Evolutionary conservation across 2,329 filamentous ascomycete species (phyloP), one percentile per base, ranked within the genome.

Genomic region (Cryphonectria carpinicola): DNA sequence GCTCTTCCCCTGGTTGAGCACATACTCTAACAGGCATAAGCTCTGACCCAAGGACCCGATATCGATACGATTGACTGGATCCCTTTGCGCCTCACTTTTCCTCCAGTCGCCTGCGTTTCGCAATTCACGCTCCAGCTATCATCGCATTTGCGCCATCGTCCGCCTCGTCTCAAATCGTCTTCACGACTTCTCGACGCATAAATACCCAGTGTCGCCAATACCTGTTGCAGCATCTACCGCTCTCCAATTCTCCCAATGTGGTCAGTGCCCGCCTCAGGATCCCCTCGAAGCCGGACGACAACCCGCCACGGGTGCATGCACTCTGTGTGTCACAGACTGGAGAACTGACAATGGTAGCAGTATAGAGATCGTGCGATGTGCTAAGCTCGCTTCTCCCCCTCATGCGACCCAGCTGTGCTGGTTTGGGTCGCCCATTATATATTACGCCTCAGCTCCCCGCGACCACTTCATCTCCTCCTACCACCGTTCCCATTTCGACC

Each of bases 371-470:
- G 67, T 79, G 77, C 77, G 70, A 80, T 81, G 78, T 80, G 80
- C 76, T 79, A 76, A 75, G 74, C 71, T 73, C 52, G 17, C 65
- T 3, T 62, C 22, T 43, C 73, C 72, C 73, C 71, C 75, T 74
- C 75, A 76, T 79, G 78, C 77, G 79, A 80, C 78, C 80, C 77
- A 75, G 75, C 75, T 72, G 78, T 78, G 76, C 78, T 76, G 77
- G 78, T 77, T 78, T 76, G 76, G 76, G 76, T 74, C 75, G 74
- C 73, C 74, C 41, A 41, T 22, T 71, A 65, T 39, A 66, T 66
- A 70, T 65, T 43, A 68, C 64, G 64, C 69, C 64, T 71, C 67
- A 60, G 66, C 43, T 65, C 56, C 25, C 64, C 32, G 28, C 39
- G 14, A 39, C 28, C 19, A 54, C 28, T 19, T 49, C 32, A 13